These are phyloP conservation scores for Pichia phayaonensis DNA, from an alignment of 805 yeast genomes.

Conservation along the genomic window DNA sequence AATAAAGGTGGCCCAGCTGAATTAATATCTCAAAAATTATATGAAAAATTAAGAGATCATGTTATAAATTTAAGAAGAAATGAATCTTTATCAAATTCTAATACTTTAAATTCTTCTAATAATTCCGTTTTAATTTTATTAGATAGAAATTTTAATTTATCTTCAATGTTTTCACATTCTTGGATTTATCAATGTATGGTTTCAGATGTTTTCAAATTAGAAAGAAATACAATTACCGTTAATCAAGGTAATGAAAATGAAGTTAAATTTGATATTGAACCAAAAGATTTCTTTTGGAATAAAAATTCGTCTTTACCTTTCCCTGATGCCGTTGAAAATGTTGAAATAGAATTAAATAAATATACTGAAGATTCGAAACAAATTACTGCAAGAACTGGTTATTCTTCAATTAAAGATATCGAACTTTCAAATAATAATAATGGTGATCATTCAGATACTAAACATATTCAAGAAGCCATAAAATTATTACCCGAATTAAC, in stretches of 20 bases:
- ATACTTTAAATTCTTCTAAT: conserved; percentile 26
- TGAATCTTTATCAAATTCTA: not conserved
- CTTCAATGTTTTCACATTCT: conserved; percentile 92
- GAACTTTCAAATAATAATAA: conserved; percentile 46
- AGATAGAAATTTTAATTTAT: conserved; percentile 84
- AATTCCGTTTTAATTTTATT: conserved; percentile 73
- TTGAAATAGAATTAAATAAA: conserved; percentile 70
- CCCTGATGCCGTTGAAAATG: conserved; percentile 98
- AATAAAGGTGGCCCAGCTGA: conserved; percentile 95
- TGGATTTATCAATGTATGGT: conserved; percentile 98
- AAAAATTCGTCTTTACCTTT: conserved; percentile 81
- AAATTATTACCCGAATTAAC: conserved; percentile 90
- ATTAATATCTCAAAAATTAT: conserved; percentile 80
- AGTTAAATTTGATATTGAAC: conserved; percentile 73
- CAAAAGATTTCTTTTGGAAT: conserved; percentile 88
- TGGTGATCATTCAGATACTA: conserved; percentile 41
- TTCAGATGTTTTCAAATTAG: conserved; percentile 78
- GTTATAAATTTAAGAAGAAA: conserved; percentile 55
- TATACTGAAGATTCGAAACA: conserved; percentile 87
- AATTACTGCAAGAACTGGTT: conserved; percentile 68
- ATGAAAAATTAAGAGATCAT: conserved; percentile 76
- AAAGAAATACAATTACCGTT: conserved; percentile 62
- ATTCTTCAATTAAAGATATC: conserved; percentile 66
- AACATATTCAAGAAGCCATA: conserved; percentile 75
- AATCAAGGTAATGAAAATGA: conserved; percentile 30